A percentile compares a stretch with the other conserved stretches of the same genome.
These are phyloP conservation scores for Populus alba DNA, from an alignment of 345 rosid species.

Conservation along the genomic window DNA sequence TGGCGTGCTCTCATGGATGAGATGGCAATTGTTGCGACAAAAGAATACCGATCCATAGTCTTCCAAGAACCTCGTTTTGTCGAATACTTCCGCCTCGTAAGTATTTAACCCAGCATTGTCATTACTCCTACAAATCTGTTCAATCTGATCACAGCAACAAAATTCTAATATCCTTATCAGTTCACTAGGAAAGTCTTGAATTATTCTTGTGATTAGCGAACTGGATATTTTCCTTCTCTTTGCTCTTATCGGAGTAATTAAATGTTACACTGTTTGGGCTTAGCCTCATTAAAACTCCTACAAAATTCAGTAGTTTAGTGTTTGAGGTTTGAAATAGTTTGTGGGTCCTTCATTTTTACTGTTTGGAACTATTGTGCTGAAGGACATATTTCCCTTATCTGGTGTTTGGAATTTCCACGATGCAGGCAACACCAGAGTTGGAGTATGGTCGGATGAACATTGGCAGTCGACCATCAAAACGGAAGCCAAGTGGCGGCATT, in stretches of 20 bases:
- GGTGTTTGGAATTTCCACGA: not conserved
- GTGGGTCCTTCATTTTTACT: not conserved
- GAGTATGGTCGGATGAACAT: conserved; percentile 98
- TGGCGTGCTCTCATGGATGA: conserved; percentile 89
- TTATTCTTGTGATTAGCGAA: not conserved
- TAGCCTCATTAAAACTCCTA: not conserved
- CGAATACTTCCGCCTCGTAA: conserved; percentile 90
- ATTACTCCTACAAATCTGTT: not conserved
- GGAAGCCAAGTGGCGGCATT: conserved; percentile 96
- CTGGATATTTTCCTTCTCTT: not conserved
- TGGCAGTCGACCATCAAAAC: conserved; percentile 93
- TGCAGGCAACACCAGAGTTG: conserved; percentile 92
- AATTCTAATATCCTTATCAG: not conserved
- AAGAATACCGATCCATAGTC: conserved; percentile 82
- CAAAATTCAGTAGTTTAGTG: not conserved
- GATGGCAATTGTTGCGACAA: conserved; percentile 94
- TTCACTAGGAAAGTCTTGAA: not conserved
- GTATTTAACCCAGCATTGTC: conserved; percentile 20
- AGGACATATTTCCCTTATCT: not conserved
- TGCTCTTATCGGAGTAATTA: not conserved
- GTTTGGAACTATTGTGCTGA: not conserved
- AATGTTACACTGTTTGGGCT: not conserved
- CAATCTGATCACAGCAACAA: not conserved
- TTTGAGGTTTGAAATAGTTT: not conserved
- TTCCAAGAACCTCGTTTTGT: conserved; percentile 93